Conservation (phyloP, 2,329 filamentous ascomycete genomes). For the Fusarium neocosmosporiellum region DNA sequence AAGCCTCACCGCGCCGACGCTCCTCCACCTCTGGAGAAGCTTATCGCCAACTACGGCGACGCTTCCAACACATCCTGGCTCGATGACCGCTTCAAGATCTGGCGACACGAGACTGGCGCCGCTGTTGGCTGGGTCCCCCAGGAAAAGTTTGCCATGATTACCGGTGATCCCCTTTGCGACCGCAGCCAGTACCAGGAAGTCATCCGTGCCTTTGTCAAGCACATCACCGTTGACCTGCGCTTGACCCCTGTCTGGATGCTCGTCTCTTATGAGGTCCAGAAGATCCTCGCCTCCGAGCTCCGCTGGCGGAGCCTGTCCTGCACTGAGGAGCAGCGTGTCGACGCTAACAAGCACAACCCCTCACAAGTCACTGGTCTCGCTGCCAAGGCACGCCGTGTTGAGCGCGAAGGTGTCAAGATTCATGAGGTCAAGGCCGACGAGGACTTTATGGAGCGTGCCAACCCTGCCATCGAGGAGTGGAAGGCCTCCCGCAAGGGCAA, state of each 20-base stretch:
- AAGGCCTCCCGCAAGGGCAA: constrained; percentile 80
- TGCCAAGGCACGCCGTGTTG: constrained; percentile 82
- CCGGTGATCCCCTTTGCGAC: constrained; percentile 90
- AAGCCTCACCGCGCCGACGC: constrained; percentile 60
- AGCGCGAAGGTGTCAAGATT: constrained; percentile 86
- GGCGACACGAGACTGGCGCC: constrained; percentile 86
- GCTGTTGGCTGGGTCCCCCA: constrained; percentile 85
- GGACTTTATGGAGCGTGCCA: constrained; percentile 75
- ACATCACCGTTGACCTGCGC: constrained; percentile 73
- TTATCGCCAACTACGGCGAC: constrained; percentile 96
- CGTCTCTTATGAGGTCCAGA: constrained; percentile 81
- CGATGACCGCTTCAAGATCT: constrained; percentile 88
- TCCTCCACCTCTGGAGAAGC: constrained; percentile 81
- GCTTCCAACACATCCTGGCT: constrained; percentile 95
- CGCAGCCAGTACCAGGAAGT: constrained; percentile 78
- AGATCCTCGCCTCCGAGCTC: constrained; percentile 81
- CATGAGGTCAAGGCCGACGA: constrained; percentile 77
- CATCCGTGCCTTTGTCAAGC: constrained; percentile 79
- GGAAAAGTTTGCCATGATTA: constrained; percentile 82
- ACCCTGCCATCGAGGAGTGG: constrained; percentile 83
- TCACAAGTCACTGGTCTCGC: constrained; percentile 59
- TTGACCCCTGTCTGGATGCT: constrained; percentile 91
- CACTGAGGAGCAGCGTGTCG: constrained; percentile 88
- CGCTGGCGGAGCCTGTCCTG: constrained; percentile 92
- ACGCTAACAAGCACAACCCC: constrained; percentile 75